Conservation (phyloP, 306 rosid genomes). For the Senna tora region DNA sequence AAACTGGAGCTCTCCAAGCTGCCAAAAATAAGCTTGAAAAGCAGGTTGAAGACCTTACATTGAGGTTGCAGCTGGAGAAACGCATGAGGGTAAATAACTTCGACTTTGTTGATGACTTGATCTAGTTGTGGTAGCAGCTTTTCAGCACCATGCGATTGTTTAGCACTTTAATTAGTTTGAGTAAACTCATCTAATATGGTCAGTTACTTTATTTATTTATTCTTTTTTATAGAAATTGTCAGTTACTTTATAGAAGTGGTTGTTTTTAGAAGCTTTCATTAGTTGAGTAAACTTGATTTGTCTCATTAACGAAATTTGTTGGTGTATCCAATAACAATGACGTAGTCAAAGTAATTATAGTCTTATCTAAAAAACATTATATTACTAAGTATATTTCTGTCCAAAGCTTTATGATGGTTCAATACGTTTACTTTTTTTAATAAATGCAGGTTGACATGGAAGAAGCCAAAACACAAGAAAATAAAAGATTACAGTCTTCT, state of each 20-base stretch:
- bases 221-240: too few relatives aligned
- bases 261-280: constrained; percentile 12
- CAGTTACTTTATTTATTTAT: too few relatives aligned
- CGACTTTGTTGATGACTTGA: too few relatives aligned
- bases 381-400: constrained; percentile 4
- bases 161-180: constrained; percentile 5
- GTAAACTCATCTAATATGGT: neutral
- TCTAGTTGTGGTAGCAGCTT: too few relatives aligned
- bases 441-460: constrained; percentile 73
- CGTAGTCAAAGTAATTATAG: neutral
- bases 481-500: constrained; percentile 68
- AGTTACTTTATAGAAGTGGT: neutral
- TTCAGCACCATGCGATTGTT: too few relatives aligned
- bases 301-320: constrained; percentile 24
- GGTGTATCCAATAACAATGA: neutral
- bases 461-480: constrained; percentile 81
- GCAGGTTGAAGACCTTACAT: too few relatives aligned
- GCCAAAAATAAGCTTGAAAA: too few relatives aligned
- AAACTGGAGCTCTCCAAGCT: too few relatives aligned
- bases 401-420: constrained; percentile 31
- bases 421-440: neutral
- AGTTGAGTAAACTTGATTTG: constrained; percentile 21
- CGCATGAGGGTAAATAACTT: too few relatives aligned
- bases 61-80: too few relatives aligned
- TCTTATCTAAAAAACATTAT: neutral